These are phyloP conservation scores for Bigelowiella natans DNA, from an alignment of 78 protist species.

Conservation along the genomic window DNA sequence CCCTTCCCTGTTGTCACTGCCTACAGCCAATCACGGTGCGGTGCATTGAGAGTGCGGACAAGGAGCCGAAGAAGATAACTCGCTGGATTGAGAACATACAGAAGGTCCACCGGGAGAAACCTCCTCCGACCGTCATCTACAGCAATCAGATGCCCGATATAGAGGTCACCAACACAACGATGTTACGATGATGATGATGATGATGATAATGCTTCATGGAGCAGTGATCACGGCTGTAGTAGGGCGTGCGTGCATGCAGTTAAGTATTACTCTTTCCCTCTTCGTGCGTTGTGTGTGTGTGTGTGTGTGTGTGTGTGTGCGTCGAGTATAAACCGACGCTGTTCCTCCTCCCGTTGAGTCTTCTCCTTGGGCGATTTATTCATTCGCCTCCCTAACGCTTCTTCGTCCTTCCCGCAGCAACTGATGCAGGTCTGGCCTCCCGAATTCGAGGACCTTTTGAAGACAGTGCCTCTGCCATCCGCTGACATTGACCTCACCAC, in stretches of 20 bases:
- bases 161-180: constrained; percentile 39
- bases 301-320: no score
- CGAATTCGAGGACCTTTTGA: constrained; percentile 38
- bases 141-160: constrained; percentile 60
- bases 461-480: constrained; percentile 20
- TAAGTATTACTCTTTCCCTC: not conserved
- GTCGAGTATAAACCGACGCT: not conserved
- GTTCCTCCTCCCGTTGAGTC: no score
- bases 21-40: constrained; percentile 15
- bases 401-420: no score
- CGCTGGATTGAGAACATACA: constrained; percentile 41
- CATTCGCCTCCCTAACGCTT: no score
- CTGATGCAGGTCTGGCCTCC: constrained; percentile 49
- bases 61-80: constrained; percentile 31
- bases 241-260: not conserved
- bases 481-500: constrained; percentile 31
- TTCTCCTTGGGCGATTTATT: no score
- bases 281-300: no score
- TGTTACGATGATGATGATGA: not conserved
- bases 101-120: constrained; percentile 17
- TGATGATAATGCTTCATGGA: no score
- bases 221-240: no score
- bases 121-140: constrained; percentile 32
- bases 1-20: not conserved
- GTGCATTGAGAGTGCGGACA: constrained; percentile 46